Percentiles rank a stretch among this genome's conserved stretches.
Conservation (phyloP, 257 asterid genomes). For the Capsicum chinense region DNA sequence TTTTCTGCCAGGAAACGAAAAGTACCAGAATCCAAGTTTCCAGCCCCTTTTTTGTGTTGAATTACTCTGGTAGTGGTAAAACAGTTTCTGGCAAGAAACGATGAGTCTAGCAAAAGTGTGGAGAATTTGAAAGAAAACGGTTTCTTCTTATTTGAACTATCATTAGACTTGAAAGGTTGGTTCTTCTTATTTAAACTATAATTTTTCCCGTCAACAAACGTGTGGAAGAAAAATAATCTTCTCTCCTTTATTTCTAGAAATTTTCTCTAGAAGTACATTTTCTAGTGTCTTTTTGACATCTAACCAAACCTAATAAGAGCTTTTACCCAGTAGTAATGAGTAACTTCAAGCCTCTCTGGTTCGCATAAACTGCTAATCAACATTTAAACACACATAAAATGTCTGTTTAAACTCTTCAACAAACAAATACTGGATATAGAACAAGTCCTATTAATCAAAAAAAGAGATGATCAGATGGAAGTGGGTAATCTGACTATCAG, state of each 20-base stretch:
- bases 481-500: background rate
- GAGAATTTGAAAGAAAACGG: conserved; percentile 15
- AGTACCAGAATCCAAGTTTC: conserved; percentile 20
- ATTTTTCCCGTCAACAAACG: background rate
- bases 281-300: background rate
- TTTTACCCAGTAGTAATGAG: background rate
- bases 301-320: background rate
- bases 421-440: conserved; percentile 1
- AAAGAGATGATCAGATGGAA: background rate
- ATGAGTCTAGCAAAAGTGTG: background rate
- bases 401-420: conserved; percentile 17
- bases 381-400: background rate
- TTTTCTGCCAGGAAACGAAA: conserved; percentile 24
- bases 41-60: background rate
- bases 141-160: background rate
- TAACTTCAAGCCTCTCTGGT: conserved; percentile 3
- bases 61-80: background rate
- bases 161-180: conserved; percentile 17
- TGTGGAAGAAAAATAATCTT: background rate
- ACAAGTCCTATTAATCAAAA: background rate
- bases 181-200: background rate
- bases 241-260: background rate
- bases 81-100: background rate
- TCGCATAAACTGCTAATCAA: conserved; percentile 3
- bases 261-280: background rate